Percentiles rank a stretch among this genome's conserved stretches.
Evolutionary conservation across 352 stramenopile genomes (phyloP).

Genomic region (Blastocystis sp.): DNA sequence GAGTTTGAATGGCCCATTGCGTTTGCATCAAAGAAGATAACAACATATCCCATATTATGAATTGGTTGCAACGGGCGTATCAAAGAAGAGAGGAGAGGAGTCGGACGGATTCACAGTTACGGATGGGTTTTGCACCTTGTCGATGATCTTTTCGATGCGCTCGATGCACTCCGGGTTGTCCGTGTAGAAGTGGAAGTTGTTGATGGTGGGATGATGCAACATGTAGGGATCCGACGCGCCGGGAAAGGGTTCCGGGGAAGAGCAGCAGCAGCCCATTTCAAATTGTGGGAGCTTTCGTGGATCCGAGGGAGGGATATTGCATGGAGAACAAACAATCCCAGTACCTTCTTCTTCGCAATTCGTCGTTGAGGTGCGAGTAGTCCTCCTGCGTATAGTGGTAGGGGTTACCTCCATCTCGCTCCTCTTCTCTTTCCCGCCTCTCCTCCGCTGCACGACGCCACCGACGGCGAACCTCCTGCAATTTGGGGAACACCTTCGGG

Average conservation of each 20-base stretch:
- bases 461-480: neutral
- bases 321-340: slow-evolving; percentile 15
- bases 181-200: slow-evolving; percentile 32
- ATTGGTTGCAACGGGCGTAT: neutral
- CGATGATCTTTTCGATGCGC: neutral
- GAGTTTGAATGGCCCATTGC: neutral
- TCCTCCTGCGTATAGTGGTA: neutral
- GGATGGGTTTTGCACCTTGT: neutral
- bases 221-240: neutral
- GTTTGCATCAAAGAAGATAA: neutral
- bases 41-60: neutral
- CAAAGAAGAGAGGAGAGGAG: neutral
- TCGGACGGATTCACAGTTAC: neutral
- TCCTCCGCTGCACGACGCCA: neutral
- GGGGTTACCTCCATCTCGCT: neutral
- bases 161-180: neutral
- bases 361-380: neutral
- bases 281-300: neutral
- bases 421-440: neutral
- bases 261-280: slow-evolving; percentile 37
- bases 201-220: neutral
- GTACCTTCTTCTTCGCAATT: neutral
- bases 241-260: neutral
- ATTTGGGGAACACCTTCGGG: neutral
- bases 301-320: neutral